Evolutionary conservation across 129 eudicot species (phyloP).

Genomic region (Escallonia rubra): DNA sequence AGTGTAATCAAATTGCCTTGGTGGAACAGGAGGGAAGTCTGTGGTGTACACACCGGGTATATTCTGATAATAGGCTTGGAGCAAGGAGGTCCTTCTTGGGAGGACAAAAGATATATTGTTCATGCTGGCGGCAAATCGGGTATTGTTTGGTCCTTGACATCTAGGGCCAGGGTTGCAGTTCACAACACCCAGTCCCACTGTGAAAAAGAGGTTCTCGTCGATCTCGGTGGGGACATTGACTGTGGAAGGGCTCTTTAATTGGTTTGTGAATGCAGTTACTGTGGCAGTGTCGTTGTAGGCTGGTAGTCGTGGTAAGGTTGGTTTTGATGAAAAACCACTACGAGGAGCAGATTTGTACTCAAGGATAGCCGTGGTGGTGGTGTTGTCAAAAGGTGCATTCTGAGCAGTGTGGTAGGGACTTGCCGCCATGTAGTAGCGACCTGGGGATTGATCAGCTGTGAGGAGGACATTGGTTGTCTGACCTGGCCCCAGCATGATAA

Average conservation of each 20-base stretch:
- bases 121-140: constrained; percentile 65
- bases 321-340: constrained; percentile 20
- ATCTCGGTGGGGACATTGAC: constrained; percentile 42
- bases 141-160: constrained; percentile 68
- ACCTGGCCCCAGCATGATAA: constrained; percentile 62
- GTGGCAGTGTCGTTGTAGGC: constrained; percentile 52
- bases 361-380: constrained; percentile 57
- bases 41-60: constrained; percentile 55
- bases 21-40: constrained; percentile 70
- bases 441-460: constrained; percentile 42
- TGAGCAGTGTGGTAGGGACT: constrained; percentile 41
- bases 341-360: constrained; percentile 31
- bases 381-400: constrained; percentile 51
- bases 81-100: constrained; percentile 38
- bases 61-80: constrained; percentile 54
- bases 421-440: constrained; percentile 55
- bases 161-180: constrained; percentile 50
- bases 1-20: constrained; percentile 49
- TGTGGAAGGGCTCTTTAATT: constrained; percentile 33
- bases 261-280: constrained; percentile 41
- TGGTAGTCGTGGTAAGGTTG: constrained; percentile 48
- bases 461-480: constrained; percentile 57
- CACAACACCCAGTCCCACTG: constrained; percentile 49
- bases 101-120: constrained; percentile 59
- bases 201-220: constrained; percentile 41